A percentile compares a stretch with the other conserved stretches of the same genome.
Evolutionary conservation across 2,329 filamentous ascomycete genomes (phyloP).

Genomic region (Dactylellina drechsleri): DNA sequence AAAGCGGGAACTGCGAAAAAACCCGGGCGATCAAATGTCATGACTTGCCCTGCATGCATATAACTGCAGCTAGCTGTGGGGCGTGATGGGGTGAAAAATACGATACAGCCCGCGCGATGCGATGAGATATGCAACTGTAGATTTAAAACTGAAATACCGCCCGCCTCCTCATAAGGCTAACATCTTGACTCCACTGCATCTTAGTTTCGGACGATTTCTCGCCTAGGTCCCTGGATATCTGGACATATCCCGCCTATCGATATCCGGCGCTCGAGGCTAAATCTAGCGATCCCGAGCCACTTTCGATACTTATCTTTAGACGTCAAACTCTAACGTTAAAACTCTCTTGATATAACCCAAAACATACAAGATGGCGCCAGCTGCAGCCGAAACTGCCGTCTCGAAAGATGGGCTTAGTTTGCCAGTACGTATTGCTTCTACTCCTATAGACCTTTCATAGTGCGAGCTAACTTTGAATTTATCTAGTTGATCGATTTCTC

Average conservation of each 20-base stretch:
- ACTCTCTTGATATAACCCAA: neutral
- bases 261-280: neutral
- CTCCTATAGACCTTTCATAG: neutral
- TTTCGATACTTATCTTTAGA: too few relatives aligned
- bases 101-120: constrained; percentile 8
- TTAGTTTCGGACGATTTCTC: neutral
- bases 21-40: constrained; percentile 6
- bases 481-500: constrained; percentile 80
- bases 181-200: neutral
- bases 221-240: too few relatives aligned
- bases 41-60: constrained; percentile 4
- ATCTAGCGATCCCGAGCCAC: too few relatives aligned
- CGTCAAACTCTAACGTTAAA: neutral
- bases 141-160: constrained; percentile 11
- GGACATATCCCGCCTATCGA: neutral
- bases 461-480: neutral
- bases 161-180: constrained; percentile 11
- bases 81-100: neutral
- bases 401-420: constrained; percentile 62
- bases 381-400: constrained; percentile 59
- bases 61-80: neutral
- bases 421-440: constrained; percentile 18
- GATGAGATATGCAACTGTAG: neutral
- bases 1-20: constrained; percentile 35
- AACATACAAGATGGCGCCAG: constrained; percentile 15